Conservation (phyloP, 805 yeast species). For the Candida anglica region DNA sequence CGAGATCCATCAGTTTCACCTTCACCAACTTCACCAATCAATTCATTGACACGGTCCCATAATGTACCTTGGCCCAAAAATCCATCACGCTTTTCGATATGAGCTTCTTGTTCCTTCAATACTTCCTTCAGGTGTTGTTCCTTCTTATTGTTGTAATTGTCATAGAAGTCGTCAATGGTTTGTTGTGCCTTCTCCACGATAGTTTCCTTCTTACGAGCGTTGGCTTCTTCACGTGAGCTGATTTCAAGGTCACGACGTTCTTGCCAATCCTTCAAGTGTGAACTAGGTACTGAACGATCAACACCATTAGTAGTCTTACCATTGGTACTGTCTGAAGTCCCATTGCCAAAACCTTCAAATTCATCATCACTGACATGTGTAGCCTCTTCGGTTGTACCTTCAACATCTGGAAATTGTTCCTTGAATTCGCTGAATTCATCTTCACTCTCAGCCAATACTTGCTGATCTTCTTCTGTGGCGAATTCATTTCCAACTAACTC, state of each 20-base stretch:
- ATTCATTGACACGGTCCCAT: constrained; percentile 58
- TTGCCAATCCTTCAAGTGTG: constrained; percentile 65
- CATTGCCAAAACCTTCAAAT: constrained; percentile 26
- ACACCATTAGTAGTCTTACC: not conserved
- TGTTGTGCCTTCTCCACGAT: constrained; percentile 73
- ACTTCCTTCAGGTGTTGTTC: constrained; percentile 64
- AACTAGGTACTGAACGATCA: constrained; percentile 45
- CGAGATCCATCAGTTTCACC: constrained; percentile 42
- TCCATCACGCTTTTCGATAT: constrained; percentile 69
- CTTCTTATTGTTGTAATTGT: constrained; percentile 80
- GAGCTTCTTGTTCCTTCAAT: constrained; percentile 64
- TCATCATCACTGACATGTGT: constrained; percentile 39
- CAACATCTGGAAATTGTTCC: constrained; percentile 61
- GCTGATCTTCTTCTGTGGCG: constrained; percentile 58
- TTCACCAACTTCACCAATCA: constrained; percentile 44
- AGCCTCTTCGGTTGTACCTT: constrained; percentile 17
- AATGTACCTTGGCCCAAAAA: constrained; percentile 47
- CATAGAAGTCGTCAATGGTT: constrained; percentile 88
- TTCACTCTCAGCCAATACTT: constrained; percentile 35
- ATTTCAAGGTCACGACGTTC: constrained; percentile 77
- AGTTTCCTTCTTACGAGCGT: constrained; percentile 58
- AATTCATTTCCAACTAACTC: constrained; percentile 70
- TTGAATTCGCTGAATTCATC: constrained; percentile 57
- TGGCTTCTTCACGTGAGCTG: constrained; percentile 70
- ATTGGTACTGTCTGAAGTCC: constrained; percentile 14